Evolutionary conservation across 1,284 basidiomycete species (phyloP), one percentile per base, ranked within the genome.

Genomic region (Leccinum solheimii): DNA sequence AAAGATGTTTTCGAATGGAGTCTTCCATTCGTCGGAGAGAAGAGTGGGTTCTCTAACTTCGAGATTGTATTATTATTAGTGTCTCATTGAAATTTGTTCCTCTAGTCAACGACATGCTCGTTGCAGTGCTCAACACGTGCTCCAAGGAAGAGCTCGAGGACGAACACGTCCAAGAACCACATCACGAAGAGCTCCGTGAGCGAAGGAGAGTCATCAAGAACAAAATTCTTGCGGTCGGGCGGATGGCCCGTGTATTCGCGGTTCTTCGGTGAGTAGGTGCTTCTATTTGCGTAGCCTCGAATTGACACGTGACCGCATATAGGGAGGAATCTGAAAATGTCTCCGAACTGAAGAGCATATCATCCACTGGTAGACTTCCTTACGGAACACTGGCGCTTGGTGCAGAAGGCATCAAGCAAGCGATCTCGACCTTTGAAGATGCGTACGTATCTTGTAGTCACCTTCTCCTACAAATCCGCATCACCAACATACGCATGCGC

Each of bases 311-410:
- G 45, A 55, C n/a, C 14, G 11, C 14, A 14, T 57, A 48, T 70
- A 95, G 94, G 69, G 97, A 98, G 83, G 97, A 98, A 78, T 96
- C 95, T 3, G 97, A 98, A 79, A 90, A 92, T 59, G 94, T 97
- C 2, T 98, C 96, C 5, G 97, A 99, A 76, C 90, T 98, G 79
- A 98, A 98, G 82, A 94, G 84, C 62, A 86, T 97, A 43, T 85
- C 90, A 45, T 90, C 91, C 23, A 88, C 90, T 16, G 83, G 80
- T 66, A 89, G 86, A 67, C 77, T 97, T 57, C 95, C 95, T 0
- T 92, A 90, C 70, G 95, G 94, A 34, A 88, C 88, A 11, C 83
- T 98, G 56, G 95, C 92, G 0, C 85, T 91, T 58, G 95, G 95
- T 32, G 88, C 93, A 5, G 97, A 98, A 74, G 96, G 94, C 34